A percentile compares a stretch with the other conserved stretches of the same genome.
Conservation (phyloP, 78 protist species). For the Bodo saltans region DNA sequence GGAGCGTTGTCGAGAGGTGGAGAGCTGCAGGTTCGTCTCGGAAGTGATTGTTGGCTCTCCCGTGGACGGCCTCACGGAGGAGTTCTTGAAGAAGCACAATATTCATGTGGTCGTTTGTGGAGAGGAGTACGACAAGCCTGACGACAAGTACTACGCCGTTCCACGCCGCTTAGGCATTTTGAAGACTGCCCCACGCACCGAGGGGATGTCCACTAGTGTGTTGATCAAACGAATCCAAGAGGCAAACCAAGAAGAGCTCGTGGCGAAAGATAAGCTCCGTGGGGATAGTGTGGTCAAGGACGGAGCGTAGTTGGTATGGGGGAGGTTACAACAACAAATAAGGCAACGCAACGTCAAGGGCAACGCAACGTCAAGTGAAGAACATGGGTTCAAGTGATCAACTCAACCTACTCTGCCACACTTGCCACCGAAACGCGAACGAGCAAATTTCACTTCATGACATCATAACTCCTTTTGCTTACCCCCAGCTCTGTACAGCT, state of each 20-base stretch:
- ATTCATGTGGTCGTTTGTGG: slow-evolving; percentile 43
- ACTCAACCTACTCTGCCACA: too few relatives aligned
- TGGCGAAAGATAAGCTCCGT: background rate
- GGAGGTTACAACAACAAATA: too few relatives aligned
- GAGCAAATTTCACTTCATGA: too few relatives aligned
- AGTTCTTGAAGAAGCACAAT: slow-evolving; percentile 36
- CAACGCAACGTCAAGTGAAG: too few relatives aligned
- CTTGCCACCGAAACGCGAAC: too few relatives aligned
- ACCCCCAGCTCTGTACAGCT: too few relatives aligned
- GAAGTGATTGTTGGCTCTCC: slow-evolving; percentile 29
- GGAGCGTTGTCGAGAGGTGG: slow-evolving; percentile 39
- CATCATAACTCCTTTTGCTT: too few relatives aligned
- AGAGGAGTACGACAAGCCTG: slow-evolving; percentile 33
- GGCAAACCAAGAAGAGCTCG: background rate
- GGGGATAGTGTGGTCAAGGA: background rate
- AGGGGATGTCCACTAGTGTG: slow-evolving; percentile 41
- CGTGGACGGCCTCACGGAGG: slow-evolving; percentile 26
- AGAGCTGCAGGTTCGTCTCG: slow-evolving; percentile 2
- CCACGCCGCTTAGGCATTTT: slow-evolving; percentile 41
- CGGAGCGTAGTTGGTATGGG: too few relatives aligned
- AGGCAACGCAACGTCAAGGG: too few relatives aligned
- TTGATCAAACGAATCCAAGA: slow-evolving; percentile 10
- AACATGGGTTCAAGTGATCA: too few relatives aligned
- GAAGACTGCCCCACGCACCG: slow-evolving; percentile 34
- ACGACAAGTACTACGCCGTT: slow-evolving; percentile 32